These are phyloP conservation scores for Fistulinella staudtii DNA, from an alignment of 1,284 basidiomycete species.

Conservation along the genomic window DNA sequence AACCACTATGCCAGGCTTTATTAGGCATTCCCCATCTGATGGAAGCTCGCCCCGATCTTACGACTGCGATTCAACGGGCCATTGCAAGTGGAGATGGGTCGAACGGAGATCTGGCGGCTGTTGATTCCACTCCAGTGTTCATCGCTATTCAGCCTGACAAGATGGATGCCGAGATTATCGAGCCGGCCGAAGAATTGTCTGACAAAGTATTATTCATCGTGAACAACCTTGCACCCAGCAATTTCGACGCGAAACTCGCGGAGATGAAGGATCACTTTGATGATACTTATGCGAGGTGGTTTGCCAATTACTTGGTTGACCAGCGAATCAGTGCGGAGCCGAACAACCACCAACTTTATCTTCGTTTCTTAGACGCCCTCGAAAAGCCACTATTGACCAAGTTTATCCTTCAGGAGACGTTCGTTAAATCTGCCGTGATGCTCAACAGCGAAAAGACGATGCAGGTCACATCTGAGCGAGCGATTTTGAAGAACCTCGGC, in stretches of 20 bases:
- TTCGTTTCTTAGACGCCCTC: conserved; percentile 87
- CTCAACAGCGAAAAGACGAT: conserved; percentile 93
- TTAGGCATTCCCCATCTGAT: conserved; percentile 84
- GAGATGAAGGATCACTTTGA: conserved; percentile 85
- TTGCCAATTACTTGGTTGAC: conserved; percentile 95
- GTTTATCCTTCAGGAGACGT: conserved; percentile 91
- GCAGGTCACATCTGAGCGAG: conserved; percentile 81
- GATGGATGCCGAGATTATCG: conserved; percentile 56
- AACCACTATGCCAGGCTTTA: conserved; percentile 87
- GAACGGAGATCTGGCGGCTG: conserved; percentile 38
- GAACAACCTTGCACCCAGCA: conserved; percentile 95
- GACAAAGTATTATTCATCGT: conserved; percentile 98
- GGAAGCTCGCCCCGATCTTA: conserved; percentile 86
- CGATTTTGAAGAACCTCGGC: conserved; percentile 89
- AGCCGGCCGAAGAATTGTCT: conserved; percentile 83
- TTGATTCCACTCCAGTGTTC: conserved; percentile 59
- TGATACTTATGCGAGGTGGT: conserved; percentile 87
- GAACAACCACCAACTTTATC: conserved; percentile 95
- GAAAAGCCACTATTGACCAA: conserved; percentile 62
- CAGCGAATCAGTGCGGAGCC: conserved; percentile 95
- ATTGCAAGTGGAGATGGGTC: conserved; percentile 51
- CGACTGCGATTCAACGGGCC: conserved; percentile 68
- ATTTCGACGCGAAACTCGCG: conserved; percentile 82
- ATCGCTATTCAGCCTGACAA: conserved; percentile 68
- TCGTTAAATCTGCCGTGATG: conserved; percentile 79